These are phyloP conservation scores for Cenchrus fungigraminus DNA, from an alignment of 176 grass and related monocot species.

Conservation along the genomic window DNA sequence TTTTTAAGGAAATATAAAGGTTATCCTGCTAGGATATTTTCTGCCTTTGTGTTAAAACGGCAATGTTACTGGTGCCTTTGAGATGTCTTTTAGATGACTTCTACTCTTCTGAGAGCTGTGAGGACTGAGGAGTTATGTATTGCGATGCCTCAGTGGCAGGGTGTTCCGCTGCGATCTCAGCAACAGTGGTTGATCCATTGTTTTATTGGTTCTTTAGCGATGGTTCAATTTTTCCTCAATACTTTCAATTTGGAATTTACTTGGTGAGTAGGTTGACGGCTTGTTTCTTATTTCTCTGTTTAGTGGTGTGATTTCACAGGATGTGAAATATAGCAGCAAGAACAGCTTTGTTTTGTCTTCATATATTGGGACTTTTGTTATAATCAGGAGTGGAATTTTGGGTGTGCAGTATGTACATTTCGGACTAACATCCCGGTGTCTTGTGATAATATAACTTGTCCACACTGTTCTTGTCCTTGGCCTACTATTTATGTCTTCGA, in stretches of 20 bases:
- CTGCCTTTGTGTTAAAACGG: neutral
- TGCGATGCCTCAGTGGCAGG: neutral
- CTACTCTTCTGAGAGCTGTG: neutral
- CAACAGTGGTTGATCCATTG: neutral
- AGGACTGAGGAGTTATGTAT: neutral
- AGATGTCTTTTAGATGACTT: neutral
- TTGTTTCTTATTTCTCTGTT: neutral
- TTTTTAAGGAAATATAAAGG: slow-evolving; percentile 25
- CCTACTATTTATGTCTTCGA: neutral
- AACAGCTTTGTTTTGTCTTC: slow-evolving; percentile 24
- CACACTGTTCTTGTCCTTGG: neutral
- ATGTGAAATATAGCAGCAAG: slow-evolving; percentile 10
- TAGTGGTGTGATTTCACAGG: neutral
- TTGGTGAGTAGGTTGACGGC: neutral
- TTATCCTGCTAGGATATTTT: slow-evolving; percentile 10
- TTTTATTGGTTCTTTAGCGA: neutral
- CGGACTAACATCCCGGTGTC: slow-evolving; percentile 2
- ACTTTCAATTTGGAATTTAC: neutral
- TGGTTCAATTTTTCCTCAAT: neutral
- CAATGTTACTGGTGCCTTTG: slow-evolving; percentile 14
- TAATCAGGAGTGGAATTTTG: neutral
- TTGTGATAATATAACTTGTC: neutral
- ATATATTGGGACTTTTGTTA: slow-evolving; percentile 4
- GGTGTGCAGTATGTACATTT: slow-evolving; percentile 8
- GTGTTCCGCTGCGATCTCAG: neutral